These are phyloP conservation scores for Phyllosticta citriasiana DNA, from an alignment of 2,329 filamentous ascomycete genomes.

Conservation along the genomic window DNA sequence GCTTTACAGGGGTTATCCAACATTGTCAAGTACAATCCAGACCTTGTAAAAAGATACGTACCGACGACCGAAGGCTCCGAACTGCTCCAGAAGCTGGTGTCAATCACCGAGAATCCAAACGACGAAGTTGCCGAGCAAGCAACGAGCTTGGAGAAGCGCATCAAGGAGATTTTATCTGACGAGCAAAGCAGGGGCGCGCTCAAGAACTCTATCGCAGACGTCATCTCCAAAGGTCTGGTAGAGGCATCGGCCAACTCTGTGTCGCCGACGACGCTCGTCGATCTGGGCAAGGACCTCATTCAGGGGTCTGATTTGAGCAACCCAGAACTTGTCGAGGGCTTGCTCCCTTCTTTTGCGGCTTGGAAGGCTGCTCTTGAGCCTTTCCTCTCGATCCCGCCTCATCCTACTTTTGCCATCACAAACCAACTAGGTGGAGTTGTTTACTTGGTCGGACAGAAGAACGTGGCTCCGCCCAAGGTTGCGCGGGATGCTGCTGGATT, in stretches of 20 bases:
- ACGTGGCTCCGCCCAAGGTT: conserved; percentile 21
- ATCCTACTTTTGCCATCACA: conserved; percentile 61
- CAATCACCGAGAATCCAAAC: conserved; percentile 42
- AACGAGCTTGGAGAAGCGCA: conserved; percentile 25
- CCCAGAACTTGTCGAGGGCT: conserved; percentile 16
- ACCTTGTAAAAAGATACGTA: conserved; percentile 34
- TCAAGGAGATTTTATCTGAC: conserved; percentile 24
- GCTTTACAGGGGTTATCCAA: conserved; percentile 37
- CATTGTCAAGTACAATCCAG: conserved; percentile 31
- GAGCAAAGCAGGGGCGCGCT: conserved; percentile 28
- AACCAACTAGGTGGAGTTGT: conserved; percentile 62
- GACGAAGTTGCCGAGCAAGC: conserved; percentile 41
- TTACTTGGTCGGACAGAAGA: conserved; percentile 44
- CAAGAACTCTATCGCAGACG: conserved; percentile 38
- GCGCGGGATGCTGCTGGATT: conserved; percentile 57
- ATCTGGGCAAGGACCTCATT: conserved; percentile 42
- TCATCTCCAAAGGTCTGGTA: conserved; percentile 43
- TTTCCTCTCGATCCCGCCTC: conserved; percentile 45
- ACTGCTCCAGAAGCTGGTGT: conserved; percentile 43
- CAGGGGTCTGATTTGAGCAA: conserved; percentile 16
- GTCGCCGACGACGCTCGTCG: conserved; percentile 47
- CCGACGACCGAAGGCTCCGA: conserved; percentile 36
- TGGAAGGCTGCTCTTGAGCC: conserved; percentile 56
- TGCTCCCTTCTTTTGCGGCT: conserved; percentile 53
- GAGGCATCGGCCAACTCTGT: conserved; percentile 32